phyloP scores from a whole-genome alignment of 768 basidiomycete genomes.

The Mrakia gelida region DNA sequence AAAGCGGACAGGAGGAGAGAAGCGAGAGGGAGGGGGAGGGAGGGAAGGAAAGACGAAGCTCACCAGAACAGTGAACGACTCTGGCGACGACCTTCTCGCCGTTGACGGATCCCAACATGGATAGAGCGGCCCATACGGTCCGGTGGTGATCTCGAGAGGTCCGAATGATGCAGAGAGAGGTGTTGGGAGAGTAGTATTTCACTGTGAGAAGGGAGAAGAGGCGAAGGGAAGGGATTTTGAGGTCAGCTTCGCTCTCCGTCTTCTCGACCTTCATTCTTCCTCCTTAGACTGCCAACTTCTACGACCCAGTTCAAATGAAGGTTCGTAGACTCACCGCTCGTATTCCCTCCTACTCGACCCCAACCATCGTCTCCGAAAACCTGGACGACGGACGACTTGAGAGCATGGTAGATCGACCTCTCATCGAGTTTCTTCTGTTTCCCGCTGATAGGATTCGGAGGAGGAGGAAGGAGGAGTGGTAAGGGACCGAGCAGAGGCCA shows the following conservation, averaged over 20 bases:
- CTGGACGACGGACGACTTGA: slow-evolving; percentile 30
- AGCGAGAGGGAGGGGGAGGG: not conserved
- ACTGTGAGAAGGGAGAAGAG: slow-evolving; percentile 51
- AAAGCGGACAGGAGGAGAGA: not conserved
- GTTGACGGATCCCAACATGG: slow-evolving; percentile 62
- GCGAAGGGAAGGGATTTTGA: not conserved
- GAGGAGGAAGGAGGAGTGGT: slow-evolving; percentile 26
- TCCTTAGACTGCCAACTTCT: not conserved
- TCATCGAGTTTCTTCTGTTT: slow-evolving; percentile 28
- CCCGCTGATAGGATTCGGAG: slow-evolving; percentile 23
- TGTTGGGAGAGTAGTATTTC: slow-evolving; percentile 80
- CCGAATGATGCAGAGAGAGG: slow-evolving; percentile 77
- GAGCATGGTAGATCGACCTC: slow-evolving; percentile 17
- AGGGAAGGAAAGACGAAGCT: slow-evolving; percentile 34
- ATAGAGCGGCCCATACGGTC: slow-evolving; percentile 73
- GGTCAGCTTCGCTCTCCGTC: not conserved
- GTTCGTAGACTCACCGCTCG: slow-evolving; percentile 19
- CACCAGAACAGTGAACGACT: slow-evolving; percentile 76
- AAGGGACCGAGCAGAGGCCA: slow-evolving; percentile 15
- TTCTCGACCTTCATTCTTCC: not conserved
- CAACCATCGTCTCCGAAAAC: slow-evolving; percentile 32
- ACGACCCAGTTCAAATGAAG: not conserved
- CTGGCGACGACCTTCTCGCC: slow-evolving; percentile 62
- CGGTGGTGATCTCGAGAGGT: slow-evolving; percentile 75
- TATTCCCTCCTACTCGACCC: slow-evolving; percentile 19